Evolutionary conservation across 2,329 filamentous ascomycete genomes (phyloP), one percentile per base, ranked within the genome.

Genomic region (Phialophora verrucosa): DNA sequence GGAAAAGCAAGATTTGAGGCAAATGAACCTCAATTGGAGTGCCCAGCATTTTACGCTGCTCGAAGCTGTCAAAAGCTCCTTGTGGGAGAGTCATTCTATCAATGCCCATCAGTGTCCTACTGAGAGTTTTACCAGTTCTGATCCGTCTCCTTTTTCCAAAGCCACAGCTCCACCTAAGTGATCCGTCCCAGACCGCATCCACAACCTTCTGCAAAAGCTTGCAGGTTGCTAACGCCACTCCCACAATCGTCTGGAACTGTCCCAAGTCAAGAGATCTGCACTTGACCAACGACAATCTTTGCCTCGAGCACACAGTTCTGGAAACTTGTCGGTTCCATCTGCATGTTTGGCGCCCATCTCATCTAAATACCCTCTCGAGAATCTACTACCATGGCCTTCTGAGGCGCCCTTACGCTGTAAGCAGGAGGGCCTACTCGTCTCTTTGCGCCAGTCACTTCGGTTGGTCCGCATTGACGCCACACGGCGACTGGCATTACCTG

Each of bases 291-390:
- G 55, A 42, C 44, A 53, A 53, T 54, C 38, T 7, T 47, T 53
- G 42, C 32, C 62, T 64, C 27, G 62, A 64, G 62, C 62, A 64
- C 62, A 64, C 62, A 64, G 56, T 53, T 64, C 62, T 64, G 20
- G 31, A 59, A 63, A 54, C 47, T 23, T 44, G n/a, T 31, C 50
- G 50, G 17, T 38, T 56, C 14, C 35, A 31, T 23, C 17, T 38
- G 17, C 23, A 6, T 25, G 12, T 53, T 25, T n/a, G 47, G 27
- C 57, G 25, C 32, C 49, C 7, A 31, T 23, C 11, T 55, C 53
- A 14, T 35, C 27, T 35, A 31, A 29, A 51, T 20, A 51, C 12
- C 49, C 11, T 29, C 47, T 38, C 32, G 20, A 27, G 17, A 29
- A 14, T 51, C 35, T 44, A 20, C 25, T n/a, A 35, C 7, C 44